Evolutionary conservation across 2,329 filamentous ascomycete genomes (phyloP), one percentile per base, ranked within the genome.

Genomic region (Dryadomyces quercivorus): DNA sequence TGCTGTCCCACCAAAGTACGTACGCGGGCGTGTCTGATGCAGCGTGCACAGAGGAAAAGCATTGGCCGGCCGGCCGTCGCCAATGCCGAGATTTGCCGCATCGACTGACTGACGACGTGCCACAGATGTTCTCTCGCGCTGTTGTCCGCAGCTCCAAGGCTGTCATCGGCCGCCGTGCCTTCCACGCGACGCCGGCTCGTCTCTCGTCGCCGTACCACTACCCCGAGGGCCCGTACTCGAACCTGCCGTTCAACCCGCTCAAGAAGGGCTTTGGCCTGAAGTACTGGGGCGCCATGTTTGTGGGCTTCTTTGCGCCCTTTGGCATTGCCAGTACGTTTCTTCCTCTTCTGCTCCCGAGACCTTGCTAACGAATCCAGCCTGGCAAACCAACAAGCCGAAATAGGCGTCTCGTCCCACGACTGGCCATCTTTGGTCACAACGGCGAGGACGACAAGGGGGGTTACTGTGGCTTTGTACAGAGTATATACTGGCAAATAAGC

Each of bases 231-330:
- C 88, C 92, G 67, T 86, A 89, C 74, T 85, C 80, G 78, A 97
- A 96, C 81, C 75, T 98, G 62, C 93, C 93, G 62, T 98, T 98
- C 84, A 95, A 98, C 80, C 87, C 93, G 63, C 79, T 88, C 75
- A 92, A 84, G 69, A 88, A 84, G 75, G 86, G 79, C 75, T 98
- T 98, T 71, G 81, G 76, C 62, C 59, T 88, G 63, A 80, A 85
- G 73, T 98, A 86, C 84, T 94, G 89, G 86, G 69, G 69, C 60
- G 93, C 87, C 76, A 68, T 70, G 64, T 67, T 65, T 63, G 67
- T 72, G 58, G 79, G 78, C 59, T 84, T 84, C 71, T 67, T 74
- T 67, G 74, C 75, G 55, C 83, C 83, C 61, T 83, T 86, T 69
- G 78, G 75, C 65, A 80, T 86, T 67, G 74, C 77, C 61, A 67